A percentile compares a stretch with the other conserved stretches of the same genome.
Evolutionary conservation across 2,329 filamentous ascomycete species (phyloP).

Genomic region (Aspergillus flavus): DNA sequence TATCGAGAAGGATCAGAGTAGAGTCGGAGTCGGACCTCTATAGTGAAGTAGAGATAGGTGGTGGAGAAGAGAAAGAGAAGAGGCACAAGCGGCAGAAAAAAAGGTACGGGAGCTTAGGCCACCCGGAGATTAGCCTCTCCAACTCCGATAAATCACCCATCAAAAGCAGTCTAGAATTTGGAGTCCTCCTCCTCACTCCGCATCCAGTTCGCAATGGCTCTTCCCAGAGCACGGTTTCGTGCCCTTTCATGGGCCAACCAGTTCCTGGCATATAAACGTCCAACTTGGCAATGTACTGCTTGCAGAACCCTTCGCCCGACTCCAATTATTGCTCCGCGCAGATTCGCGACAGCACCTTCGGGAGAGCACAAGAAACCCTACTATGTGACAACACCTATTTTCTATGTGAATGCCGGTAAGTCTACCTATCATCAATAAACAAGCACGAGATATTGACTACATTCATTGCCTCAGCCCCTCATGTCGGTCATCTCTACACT

Average conservation of each 20-base stretch:
- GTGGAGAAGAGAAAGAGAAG: conserved; percentile 5
- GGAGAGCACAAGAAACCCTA: conserved; percentile 68
- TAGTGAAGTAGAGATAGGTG: not conserved
- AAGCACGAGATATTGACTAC: not conserved
- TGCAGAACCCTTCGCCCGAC: conserved; percentile 27
- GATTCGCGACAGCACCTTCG: conserved; percentile 32
- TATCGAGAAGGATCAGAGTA: not conserved
- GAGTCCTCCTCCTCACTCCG: conserved; percentile 10
- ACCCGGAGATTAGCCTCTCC: conserved; percentile 28
- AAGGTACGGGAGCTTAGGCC: conserved; percentile 40
- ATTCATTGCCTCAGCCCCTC: conserved; percentile 67
- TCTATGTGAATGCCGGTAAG: conserved; percentile 93
- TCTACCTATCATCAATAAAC: not conserved
- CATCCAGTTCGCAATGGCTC: conserved; percentile 28
- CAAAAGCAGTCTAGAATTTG: conserved; percentile 8
- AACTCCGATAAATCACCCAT: conserved; percentile 32
- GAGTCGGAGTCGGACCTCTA: not conserved
- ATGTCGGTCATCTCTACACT: conserved; percentile 92
- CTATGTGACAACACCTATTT: conserved; percentile 96
- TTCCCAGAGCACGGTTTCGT: conserved; percentile 31
- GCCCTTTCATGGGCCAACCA: conserved; percentile 34
- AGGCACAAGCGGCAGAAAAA: conserved; percentile 16
- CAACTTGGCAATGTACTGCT: conserved; percentile 34
- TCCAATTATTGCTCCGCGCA: conserved; percentile 26
- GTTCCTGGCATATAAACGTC: conserved; percentile 24